These are phyloP conservation scores for Rhizopus delemar DNA, from an alignment of 371 early-diverging fungal genomes.

Conservation along the genomic window DNA sequence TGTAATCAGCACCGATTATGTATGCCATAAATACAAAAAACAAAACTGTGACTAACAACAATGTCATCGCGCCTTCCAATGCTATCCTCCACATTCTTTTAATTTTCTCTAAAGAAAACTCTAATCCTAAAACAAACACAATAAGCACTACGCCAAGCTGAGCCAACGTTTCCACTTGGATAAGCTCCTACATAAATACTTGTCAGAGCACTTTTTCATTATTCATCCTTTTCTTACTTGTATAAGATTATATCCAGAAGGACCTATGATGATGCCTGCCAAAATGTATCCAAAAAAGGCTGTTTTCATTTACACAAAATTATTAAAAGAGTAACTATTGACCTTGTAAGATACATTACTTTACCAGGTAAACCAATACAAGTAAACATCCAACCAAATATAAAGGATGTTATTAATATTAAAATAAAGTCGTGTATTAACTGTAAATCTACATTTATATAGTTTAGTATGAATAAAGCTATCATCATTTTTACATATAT, in stretches of 20 bases:
- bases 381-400: slow-evolving; percentile 47
- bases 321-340: slow-evolving; percentile 1
- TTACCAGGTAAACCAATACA: slow-evolving; percentile 51
- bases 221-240: slow-evolving; percentile 33
- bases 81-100: slow-evolving; percentile 56
- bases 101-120: slow-evolving; percentile 59
- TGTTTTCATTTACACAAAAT: neutral
- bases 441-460: slow-evolving; percentile 38
- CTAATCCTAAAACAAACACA: slow-evolving; percentile 63
- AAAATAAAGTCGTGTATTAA: slow-evolving; percentile 60
- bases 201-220: slow-evolving; percentile 1
- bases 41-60: slow-evolving; percentile 46
- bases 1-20: slow-evolving; percentile 39
- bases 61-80: slow-evolving; percentile 50
- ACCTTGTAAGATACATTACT: slow-evolving; percentile 14
- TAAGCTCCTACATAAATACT: slow-evolving; percentile 36
- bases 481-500: neutral
- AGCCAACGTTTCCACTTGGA: slow-evolving; percentile 58
- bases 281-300: slow-evolving; percentile 67
- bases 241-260: slow-evolving; percentile 54
- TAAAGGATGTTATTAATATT: slow-evolving; percentile 50
- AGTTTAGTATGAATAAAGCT: neutral
- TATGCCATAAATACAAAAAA: slow-evolving; percentile 43
- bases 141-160: slow-evolving; percentile 63
- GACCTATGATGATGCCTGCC: slow-evolving; percentile 60